Conservation (phyloP, 1,284 basidiomycete genomes). For the Cutaneotrichosporon cutaneum region DNA sequence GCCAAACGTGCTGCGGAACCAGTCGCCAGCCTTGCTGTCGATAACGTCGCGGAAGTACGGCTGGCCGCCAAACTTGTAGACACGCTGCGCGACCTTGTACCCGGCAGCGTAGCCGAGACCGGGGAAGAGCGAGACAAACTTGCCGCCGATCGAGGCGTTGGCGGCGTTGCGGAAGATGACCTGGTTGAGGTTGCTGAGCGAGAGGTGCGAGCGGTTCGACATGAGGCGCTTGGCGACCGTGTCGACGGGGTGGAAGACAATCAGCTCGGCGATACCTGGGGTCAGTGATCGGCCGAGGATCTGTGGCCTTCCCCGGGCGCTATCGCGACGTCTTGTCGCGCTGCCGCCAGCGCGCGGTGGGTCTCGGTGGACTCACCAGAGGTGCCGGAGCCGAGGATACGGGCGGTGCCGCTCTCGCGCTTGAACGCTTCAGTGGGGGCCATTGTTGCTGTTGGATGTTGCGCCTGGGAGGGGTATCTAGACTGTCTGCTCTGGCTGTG, state of each 20-base stretch:
- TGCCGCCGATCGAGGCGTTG: conserved; percentile 64
- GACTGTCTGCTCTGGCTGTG: not conserved
- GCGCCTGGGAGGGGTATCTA: not conserved
- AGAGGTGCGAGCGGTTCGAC: conserved; percentile 87
- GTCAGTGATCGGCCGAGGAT: conserved; percentile 1
- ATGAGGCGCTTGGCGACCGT: conserved; percentile 96
- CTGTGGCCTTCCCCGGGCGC: too few species aligned
- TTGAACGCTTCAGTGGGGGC: conserved; percentile 48
- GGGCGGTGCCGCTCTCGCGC: conserved; percentile 80
- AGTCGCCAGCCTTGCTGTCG: conserved; percentile 68
- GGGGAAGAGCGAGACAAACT: conserved; percentile 90
- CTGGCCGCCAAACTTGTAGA: conserved; percentile 99
- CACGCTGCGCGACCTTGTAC: conserved; percentile 90
- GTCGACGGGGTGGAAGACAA: conserved; percentile 89
- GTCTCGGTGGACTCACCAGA: conserved; percentile 63
- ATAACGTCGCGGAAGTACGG: conserved; percentile 96
- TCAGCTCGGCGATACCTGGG: conserved; percentile 85
- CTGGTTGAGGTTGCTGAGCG: conserved; percentile 62
- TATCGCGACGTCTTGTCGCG: not conserved
- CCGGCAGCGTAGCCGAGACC: conserved; percentile 97
- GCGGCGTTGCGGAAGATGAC: conserved; percentile 90
- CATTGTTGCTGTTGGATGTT: conserved; percentile 31
- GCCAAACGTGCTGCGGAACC: conserved; percentile 83
- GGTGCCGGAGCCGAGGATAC: conserved; percentile 86
- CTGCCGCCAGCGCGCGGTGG: not conserved